phyloP scores from a whole-genome alignment of 352 stramenopile genomes.

The Phytophthora parvispora region DNA sequence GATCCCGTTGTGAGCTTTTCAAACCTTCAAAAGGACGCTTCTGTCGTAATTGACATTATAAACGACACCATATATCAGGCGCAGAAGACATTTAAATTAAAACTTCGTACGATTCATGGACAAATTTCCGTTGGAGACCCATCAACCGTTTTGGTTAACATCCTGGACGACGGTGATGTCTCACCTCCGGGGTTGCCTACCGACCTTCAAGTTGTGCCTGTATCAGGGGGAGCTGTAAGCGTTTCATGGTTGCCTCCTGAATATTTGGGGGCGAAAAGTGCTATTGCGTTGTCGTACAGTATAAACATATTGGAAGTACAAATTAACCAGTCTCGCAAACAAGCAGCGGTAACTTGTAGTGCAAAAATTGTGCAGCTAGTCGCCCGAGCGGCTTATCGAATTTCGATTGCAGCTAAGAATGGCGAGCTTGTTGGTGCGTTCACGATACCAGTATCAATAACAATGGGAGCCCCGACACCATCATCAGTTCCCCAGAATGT shows the following conservation, averaged over 20 bases:
- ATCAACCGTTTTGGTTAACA: slow-evolving; percentile 36
- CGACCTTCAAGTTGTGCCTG: slow-evolving; percentile 5
- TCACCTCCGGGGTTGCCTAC: slow-evolving; percentile 44
- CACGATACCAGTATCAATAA: slow-evolving; percentile 17
- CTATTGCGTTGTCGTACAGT: slow-evolving; percentile 39
- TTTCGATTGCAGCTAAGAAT: slow-evolving; percentile 46
- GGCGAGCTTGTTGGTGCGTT: slow-evolving; percentile 19
- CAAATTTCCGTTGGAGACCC: slow-evolving; percentile 13
- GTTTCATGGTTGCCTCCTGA: slow-evolving; percentile 41
- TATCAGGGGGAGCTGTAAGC: slow-evolving; percentile 43
- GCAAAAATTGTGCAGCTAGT: slow-evolving; percentile 33
- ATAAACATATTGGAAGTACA: slow-evolving; percentile 30
- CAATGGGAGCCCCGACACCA: slow-evolving; percentile 34
- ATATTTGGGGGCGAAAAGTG: slow-evolving; percentile 43
- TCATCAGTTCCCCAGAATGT: slow-evolving; percentile 35
- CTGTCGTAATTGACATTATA: slow-evolving; percentile 36
- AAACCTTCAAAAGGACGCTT: slow-evolving; percentile 28
- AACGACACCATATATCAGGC: slow-evolving; percentile 60
- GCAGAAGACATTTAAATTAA: slow-evolving; percentile 48
- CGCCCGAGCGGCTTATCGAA: slow-evolving; percentile 38
- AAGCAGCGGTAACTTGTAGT: slow-evolving; percentile 18
- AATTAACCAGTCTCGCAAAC: slow-evolving; percentile 7
- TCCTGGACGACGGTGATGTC: slow-evolving; percentile 62
- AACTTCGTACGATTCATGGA: slow-evolving; percentile 31
- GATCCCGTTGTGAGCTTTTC: slow-evolving; percentile 17